These are phyloP conservation scores for Paraphoma chrysanthemicola DNA, from an alignment of 2,329 filamentous ascomycete genomes.

Conservation along the genomic window DNA sequence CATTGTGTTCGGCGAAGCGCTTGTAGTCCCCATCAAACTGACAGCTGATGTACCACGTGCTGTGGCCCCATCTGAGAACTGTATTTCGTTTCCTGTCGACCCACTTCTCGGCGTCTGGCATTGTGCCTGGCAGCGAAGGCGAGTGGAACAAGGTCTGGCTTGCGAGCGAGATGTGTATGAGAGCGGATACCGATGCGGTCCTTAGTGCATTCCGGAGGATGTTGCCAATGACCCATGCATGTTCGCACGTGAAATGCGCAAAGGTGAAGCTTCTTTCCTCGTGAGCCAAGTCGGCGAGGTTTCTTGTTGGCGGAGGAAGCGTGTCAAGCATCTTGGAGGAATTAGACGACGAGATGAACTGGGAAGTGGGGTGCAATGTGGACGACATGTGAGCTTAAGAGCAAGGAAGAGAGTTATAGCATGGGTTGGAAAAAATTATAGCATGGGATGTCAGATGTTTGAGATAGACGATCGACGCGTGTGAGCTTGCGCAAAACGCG, in stretches of 20 bases:
- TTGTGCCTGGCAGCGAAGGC: constrained; percentile 69
- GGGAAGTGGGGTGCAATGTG: not conserved
- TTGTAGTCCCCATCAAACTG: constrained; percentile 73
- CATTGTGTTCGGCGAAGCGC: constrained; percentile 70
- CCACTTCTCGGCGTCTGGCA: constrained; percentile 74
- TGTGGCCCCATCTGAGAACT: constrained; percentile 73
- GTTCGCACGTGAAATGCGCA: constrained; percentile 66
- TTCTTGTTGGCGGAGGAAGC: constrained; percentile 43
- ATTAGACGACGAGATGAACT: not conserved
- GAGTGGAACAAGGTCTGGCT: constrained; percentile 73
- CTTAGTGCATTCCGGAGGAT: constrained; percentile 69
- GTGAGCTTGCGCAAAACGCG: not conserved
- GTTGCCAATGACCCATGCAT: constrained; percentile 71
- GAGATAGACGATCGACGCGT: not conserved
- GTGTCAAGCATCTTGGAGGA: constrained; percentile 21
- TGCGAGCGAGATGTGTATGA: constrained; percentile 71
- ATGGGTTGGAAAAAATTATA: not conserved
- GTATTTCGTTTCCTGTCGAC: constrained; percentile 71
- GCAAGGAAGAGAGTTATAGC: constrained; percentile 1
- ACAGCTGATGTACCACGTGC: constrained; percentile 74
- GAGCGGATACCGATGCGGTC: constrained; percentile 58
- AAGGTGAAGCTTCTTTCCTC: constrained; percentile 55
- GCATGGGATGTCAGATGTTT: not conserved
- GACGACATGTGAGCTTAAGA: constrained; percentile 5
- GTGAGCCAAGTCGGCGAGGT: constrained; percentile 48